Evolutionary conservation across 352 stramenopile genomes (phyloP), one percentile per base, ranked within the genome.

Genomic region (Blastocystis hominis): DNA sequence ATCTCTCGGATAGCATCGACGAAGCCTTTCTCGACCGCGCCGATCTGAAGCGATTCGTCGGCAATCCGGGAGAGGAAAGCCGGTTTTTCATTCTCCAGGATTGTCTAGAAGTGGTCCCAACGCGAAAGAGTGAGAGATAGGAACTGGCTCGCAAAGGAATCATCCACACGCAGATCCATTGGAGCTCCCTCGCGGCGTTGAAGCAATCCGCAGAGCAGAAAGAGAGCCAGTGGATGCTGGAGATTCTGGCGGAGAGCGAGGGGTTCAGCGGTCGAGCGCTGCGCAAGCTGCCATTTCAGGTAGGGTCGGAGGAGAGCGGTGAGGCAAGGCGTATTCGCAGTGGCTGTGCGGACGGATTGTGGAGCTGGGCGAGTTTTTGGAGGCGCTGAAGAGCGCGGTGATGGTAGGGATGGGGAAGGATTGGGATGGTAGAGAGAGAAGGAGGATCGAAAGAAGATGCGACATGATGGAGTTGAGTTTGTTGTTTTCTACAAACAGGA

Each of bases 1-100:
- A 97, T 80, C 93, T 97, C 77, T 96, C 93, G 0, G 91, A 94
- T 61, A 92, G 92, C 2, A 95, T 97, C 40, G 94, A 97, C 86
- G 89, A 93, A 3, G 94, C 94, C 0, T 97, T 97, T 89, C 90
- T 97, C 13, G 94, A 97, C 80, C 91, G 94, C 47, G 93, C 93
- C n/a, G 94, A 97, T 81, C 93, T 96, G 72, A 96, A 96, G 56
- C 90, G 95, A 89, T 95, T 92, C 42, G 89, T 91, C 59, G 78
- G 81, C 30, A 81, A 88, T 5, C 89, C 68, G 0, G 62, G 44
- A 44, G 20, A 75, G 5, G 70, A 91, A 64, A 93, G 93, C 0
- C 91, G 93, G 30, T 95, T 94, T 86, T 90, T 93, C 53, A 96
- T 97, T 72, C 87, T 97, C 44, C 89, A 90, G 34, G 93, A 90